Conservation (phyloP, 208 protist genomes). For the Trypanosomatidae sp. region DNA sequence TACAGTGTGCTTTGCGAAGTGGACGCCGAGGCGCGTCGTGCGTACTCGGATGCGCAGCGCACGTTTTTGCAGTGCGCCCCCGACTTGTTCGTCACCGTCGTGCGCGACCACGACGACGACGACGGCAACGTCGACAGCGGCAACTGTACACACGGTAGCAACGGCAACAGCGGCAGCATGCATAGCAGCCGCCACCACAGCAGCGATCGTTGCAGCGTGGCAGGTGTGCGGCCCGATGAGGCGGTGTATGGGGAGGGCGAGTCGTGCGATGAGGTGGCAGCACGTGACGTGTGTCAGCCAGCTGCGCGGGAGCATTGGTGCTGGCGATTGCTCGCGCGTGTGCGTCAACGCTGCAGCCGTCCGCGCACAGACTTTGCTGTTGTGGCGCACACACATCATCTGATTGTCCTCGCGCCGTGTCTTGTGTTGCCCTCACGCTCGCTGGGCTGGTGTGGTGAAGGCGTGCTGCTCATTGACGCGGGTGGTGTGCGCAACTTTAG, state of each 20-base stretch:
- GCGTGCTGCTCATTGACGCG: slow-evolving; percentile 12
- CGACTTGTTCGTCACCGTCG: slow-evolving; percentile 41
- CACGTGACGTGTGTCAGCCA: neutral
- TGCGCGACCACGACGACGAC: neutral
- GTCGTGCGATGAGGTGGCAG: neutral
- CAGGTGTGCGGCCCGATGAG: neutral
- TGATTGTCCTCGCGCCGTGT: slow-evolving; percentile 41
- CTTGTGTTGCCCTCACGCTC: slow-evolving; percentile 24
- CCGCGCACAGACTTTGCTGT: too few species aligned
- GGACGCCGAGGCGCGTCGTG: slow-evolving; percentile 14
- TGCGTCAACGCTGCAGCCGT: too few species aligned
- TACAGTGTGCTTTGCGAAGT: neutral
- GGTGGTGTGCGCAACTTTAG: slow-evolving; percentile 22
- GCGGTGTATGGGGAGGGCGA: neutral
- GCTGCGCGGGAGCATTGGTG: neutral
- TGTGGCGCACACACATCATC: too few species aligned
- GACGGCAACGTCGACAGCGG: neutral
- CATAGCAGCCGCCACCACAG: neutral
- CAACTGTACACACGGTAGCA: neutral
- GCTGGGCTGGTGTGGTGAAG: slow-evolving; percentile 63
- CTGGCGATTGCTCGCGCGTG: neutral
- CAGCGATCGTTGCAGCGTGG: neutral
- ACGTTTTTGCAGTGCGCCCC: slow-evolving; percentile 70
- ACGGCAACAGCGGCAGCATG: too few species aligned
- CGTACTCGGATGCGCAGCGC: slow-evolving; percentile 41